A percentile compares a stretch with the other conserved stretches of the same genome.
Conservation (phyloP, 2,329 filamentous ascomycete genomes). For the Pezicula rhizophila region DNA sequence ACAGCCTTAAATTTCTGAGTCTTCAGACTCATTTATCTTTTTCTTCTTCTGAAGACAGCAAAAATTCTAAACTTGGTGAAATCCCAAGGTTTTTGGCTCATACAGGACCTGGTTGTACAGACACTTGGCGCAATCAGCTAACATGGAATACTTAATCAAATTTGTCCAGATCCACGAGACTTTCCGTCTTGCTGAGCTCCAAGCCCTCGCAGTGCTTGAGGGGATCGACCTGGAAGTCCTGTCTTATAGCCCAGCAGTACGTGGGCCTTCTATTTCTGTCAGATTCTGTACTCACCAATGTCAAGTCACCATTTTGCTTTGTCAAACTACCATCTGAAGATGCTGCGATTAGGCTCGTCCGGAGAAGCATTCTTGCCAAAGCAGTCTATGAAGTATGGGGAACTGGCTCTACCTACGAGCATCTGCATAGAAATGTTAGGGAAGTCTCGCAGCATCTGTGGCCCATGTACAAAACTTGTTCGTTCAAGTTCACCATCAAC, state of each 20-base stretch:
- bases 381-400: slow-evolving; percentile 90
- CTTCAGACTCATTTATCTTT: neutral
- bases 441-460: slow-evolving; percentile 56
- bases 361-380: slow-evolving; percentile 74
- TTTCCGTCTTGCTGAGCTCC: slow-evolving; percentile 81
- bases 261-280: slow-evolving; percentile 25
- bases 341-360: slow-evolving; percentile 61
- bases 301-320: slow-evolving; percentile 80
- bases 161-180: slow-evolving; percentile 85
- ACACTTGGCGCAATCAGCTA: neutral
- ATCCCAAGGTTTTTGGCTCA: neutral
- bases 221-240: slow-evolving; percentile 64
- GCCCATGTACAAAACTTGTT: slow-evolving; percentile 53
- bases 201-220: slow-evolving; percentile 68
- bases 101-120: neutral
- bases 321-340: slow-evolving; percentile 60
- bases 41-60: no score
- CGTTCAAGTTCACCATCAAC: slow-evolving; percentile 83
- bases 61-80: no score
- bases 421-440: slow-evolving; percentile 62
- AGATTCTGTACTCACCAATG: slow-evolving; percentile 11
- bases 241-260: slow-evolving; percentile 69
- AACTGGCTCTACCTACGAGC: slow-evolving; percentile 56
- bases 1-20: neutral
- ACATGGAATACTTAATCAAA: slow-evolving; percentile 77